Percentiles rank a stretch among this genome's conserved stretches.
Evolutionary conservation across 148 eudicot genomes (phyloP).

Genomic region (Rhododendron simsii): DNA sequence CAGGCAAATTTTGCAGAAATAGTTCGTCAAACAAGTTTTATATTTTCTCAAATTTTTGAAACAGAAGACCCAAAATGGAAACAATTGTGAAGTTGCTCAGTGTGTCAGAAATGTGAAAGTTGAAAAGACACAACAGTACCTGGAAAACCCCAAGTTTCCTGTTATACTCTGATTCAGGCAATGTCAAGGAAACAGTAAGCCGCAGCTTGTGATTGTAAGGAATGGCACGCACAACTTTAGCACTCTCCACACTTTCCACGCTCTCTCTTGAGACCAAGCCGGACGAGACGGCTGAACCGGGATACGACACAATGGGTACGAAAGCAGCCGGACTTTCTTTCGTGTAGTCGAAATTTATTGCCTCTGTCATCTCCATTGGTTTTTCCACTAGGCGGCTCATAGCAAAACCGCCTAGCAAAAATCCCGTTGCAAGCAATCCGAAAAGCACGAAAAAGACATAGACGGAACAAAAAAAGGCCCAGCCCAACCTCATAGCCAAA

Average conservation of each 20-base stretch:
- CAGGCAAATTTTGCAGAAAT: background rate
- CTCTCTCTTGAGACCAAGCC: background rate
- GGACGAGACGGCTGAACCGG: background rate
- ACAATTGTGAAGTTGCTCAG: background rate
- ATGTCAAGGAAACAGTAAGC: constrained; percentile 29
- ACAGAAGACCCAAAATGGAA: background rate
- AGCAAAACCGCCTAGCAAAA: constrained; percentile 33
- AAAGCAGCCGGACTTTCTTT: constrained; percentile 42
- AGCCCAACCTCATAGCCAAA: constrained; percentile 22
- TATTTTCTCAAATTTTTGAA: background rate
- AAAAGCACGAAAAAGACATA: constrained; percentile 35
- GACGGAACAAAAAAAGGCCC: constrained; percentile 31
- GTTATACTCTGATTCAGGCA: constrained; percentile 54
- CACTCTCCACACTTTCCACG: background rate
- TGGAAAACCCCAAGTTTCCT: constrained; percentile 47
- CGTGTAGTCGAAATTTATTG: constrained; percentile 40
- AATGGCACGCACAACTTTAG: constrained; percentile 7
- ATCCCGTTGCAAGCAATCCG: constrained; percentile 32
- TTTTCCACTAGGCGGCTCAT: constrained; percentile 31
- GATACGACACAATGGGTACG: constrained; percentile 24
- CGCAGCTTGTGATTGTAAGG: constrained; percentile 31
- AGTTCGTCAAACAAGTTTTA: background rate
- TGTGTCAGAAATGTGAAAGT: background rate
- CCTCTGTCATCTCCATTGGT: constrained; percentile 26
- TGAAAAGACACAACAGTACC: constrained; percentile 12